Base-by-base conservation (phyloP, 2,329 filamentous ascomycete species). In the Sporothrix schenckii region DNA sequence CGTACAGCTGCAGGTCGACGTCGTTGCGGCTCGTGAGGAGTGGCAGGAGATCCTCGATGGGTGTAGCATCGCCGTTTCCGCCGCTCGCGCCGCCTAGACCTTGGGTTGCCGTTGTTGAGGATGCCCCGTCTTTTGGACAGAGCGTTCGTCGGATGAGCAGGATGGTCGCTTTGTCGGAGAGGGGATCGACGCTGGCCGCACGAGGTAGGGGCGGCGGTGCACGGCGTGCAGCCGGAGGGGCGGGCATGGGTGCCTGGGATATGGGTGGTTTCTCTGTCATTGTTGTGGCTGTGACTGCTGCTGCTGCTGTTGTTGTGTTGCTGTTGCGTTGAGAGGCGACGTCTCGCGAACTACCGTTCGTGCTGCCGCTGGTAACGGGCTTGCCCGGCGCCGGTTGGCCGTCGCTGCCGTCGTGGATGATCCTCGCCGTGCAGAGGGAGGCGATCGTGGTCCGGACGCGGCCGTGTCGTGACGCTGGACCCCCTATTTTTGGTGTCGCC, bases 1-100 rank as follows among this genome's bases (percentile, higher is more conserved):
- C 94, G 78, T 98, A 99, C 4, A 99, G 86, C 81, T 99, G 92
- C 70, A 96, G 83, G 79, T 99, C 95, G 72, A 98, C 88, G 75
- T 96, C 93, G 79, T 97, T 97, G 67, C 93, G 93, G 82, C 93
- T 97, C 65, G 94, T 98, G 77, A 99, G 84, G 52, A 94, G 93
- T 71, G 94, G 95, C 60, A 99, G 83, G 56, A 97, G 83, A 75
- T 94, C 91, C 72, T 96, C 89, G 75, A 97, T 89, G 65, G 92
- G 87, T 41, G 81, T 79, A n/a, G 82, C 80, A 19, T 80, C 44
- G 24, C 27, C 11, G 56, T 34, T 21, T 30, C 49, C 24, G 34
- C 9, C 34, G 60, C 4, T 6, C 16, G 16, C 44, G 16, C 9
- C 21, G 47, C 13, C 5, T 9, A 50, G 3, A 13, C 60, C 50